Evolutionary conservation across 2,329 filamentous ascomycete species (phyloP), one percentile per base, ranked within the genome.

Genomic region (Cladosporium sp.): DNA sequence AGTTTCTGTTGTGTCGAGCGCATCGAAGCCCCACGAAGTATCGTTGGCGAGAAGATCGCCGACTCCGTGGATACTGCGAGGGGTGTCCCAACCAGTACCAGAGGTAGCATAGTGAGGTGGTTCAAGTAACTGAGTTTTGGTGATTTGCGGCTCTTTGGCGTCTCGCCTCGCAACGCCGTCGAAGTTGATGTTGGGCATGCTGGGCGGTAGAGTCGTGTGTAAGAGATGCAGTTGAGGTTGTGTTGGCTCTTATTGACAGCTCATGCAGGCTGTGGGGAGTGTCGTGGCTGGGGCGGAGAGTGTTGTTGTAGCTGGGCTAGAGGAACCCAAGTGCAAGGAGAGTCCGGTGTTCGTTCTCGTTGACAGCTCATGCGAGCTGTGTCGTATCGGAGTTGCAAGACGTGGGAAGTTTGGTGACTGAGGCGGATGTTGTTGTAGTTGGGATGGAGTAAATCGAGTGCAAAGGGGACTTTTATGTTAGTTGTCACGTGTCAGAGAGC

Each of bases 91-190:
- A 8, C 48, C 58, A 3, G 18, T 23, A 10, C 16, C 1, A 26
- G 13, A 28, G 48, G 18, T 5, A 16, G 10, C n/a, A 8, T 39
- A 16, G 18, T 16, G 34, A n/a, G 60, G 49, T 14, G 49, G 49
- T 18, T 36, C 32, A 6, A 63, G 26, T 2, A 63, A 36, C 25
- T 63, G 34, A 2, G 28, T n/a, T 10, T 63, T 63, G 25, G 49
- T 63, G 5, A 36, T 63, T 51, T 63, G 60, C 5, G 60, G 60
- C 10, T 63, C 49, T 25, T 56, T 46, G 18, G 28, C 18, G 8
- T 53, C 49, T n/a, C 60, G 30, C 18, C 60, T 43, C 18, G n/a
- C 10, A 3, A 21, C 25, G 5, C 16, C 3, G 60, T 63, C 60
- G 25, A 63, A 63, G 4, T 43, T 46, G 49, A 63, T 39, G 18